Evolutionary conservation across 495 filamentous ascomycete species (phyloP).

Genomic region (Neurospora hispaniola): DNA sequence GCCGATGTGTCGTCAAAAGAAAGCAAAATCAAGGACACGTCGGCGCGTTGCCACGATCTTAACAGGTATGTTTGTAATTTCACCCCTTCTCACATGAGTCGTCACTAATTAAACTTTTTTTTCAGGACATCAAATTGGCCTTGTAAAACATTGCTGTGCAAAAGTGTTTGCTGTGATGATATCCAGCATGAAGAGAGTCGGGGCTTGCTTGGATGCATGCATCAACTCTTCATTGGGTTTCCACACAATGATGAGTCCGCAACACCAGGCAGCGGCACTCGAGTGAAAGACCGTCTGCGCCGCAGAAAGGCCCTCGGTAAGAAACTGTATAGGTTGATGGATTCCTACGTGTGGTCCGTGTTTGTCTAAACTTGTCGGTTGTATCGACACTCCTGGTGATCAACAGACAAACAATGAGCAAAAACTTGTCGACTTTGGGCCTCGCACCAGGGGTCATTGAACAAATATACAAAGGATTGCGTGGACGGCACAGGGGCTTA

Average conservation of each 20-base stretch:
- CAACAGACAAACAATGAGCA: neutral
- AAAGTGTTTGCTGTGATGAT: neutral
- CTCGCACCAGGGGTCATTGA: neutral
- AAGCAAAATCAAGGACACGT: slow-evolving; percentile 7
- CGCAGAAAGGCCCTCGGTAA: neutral
- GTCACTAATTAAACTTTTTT: neutral
- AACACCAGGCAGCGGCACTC: neutral
- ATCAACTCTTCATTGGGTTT: neutral
- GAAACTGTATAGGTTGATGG: neutral
- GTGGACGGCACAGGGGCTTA: neutral
- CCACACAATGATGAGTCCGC: neutral
- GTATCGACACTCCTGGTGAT: neutral
- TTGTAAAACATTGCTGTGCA: neutral
- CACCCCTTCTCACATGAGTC: too few relatives aligned
- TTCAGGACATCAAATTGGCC: neutral
- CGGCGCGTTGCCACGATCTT: slow-evolving; percentile 9
- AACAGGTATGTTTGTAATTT: neutral
- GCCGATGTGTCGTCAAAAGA: slow-evolving; percentile 13
- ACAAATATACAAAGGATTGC: neutral
- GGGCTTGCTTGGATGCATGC: neutral
- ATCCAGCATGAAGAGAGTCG: neutral
- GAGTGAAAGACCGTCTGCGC: neutral
- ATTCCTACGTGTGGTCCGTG: neutral
- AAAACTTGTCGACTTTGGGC: neutral
- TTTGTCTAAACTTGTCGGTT: neutral